Conservation (phyloP, 2,329 filamentous ascomycete genomes). For the Monosporascus sp. region DNA sequence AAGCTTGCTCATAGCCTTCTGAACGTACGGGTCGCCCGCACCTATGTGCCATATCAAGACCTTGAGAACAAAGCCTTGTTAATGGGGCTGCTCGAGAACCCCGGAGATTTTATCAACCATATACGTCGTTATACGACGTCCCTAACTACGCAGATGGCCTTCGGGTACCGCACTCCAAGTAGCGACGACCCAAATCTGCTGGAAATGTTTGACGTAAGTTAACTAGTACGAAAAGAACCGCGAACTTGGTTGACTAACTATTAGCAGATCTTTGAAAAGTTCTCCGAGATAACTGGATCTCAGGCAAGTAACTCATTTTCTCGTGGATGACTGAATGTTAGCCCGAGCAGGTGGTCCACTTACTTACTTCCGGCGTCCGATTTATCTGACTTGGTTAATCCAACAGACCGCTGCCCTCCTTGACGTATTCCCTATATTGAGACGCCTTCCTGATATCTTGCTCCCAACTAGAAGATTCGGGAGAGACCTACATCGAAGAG, state of each 20-base stretch:
- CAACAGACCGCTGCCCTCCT: constrained; percentile 33
- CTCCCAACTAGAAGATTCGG: constrained; percentile 34
- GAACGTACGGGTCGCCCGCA: constrained; percentile 35
- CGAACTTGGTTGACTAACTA: too few relatives aligned
- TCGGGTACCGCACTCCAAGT: constrained; percentile 32
- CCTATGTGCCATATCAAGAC: constrained; percentile 49
- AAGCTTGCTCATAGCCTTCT: constrained; percentile 37
- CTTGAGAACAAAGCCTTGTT: constrained; percentile 51
- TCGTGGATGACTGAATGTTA: too few relatives aligned
- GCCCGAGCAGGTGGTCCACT: too few relatives aligned
- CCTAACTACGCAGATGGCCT: constrained; percentile 41
- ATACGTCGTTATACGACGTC: constrained; percentile 41
- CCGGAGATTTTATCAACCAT: constrained; percentile 34
- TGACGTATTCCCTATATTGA: constrained; percentile 41
- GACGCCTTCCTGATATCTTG: constrained; percentile 37
- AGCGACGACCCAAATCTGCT: constrained; percentile 32
- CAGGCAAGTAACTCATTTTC: too few relatives aligned
- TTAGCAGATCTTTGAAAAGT: neutral
- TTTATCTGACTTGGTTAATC: neutral
- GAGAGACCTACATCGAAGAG: constrained; percentile 35
- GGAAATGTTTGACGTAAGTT: constrained; percentile 32
- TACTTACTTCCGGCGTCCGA: too few relatives aligned
- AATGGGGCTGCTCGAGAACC: constrained; percentile 36
- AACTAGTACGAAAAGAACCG: too few relatives aligned
- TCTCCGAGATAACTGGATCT: constrained; percentile 1